A percentile compares a stretch with the other conserved stretches of the same genome.
Evolutionary conservation across 2,329 filamentous ascomycete genomes (phyloP).

Genomic region (Arthrinium phaeospermum): DNA sequence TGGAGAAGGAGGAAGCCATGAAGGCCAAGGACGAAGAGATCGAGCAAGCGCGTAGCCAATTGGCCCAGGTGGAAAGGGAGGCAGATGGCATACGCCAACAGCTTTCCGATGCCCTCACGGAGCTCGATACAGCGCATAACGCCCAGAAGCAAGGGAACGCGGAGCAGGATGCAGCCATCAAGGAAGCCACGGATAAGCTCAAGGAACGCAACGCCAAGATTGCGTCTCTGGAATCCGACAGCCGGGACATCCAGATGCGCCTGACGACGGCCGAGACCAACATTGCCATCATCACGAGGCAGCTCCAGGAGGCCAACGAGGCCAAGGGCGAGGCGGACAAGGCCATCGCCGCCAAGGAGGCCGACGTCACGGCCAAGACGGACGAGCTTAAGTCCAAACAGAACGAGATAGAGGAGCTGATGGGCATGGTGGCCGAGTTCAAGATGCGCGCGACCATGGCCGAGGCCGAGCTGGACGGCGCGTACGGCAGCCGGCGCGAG

Average conservation of each 20-base stretch:
- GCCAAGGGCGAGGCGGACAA: constrained; percentile 37
- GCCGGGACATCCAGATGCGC: constrained; percentile 44
- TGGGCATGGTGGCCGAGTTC: constrained; percentile 60
- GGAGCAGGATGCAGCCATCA: constrained; percentile 42
- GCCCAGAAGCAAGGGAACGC: constrained; percentile 38
- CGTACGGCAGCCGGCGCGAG: constrained; percentile 64
- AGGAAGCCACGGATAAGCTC: constrained; percentile 46
- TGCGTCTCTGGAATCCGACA: constrained; percentile 48
- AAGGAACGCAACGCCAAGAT: constrained; percentile 52
- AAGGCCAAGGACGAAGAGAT: constrained; percentile 63
- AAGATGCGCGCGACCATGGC: constrained; percentile 67
- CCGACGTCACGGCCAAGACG: constrained; percentile 34
- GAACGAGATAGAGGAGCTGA: constrained; percentile 44
- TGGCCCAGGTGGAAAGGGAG: constrained; percentile 40
- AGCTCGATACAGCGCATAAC: constrained; percentile 50
- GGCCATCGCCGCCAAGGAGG: constrained; percentile 36
- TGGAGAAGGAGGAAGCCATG: constrained; percentile 70
- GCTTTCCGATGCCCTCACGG: constrained; percentile 53
- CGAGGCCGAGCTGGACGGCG: constrained; percentile 66
- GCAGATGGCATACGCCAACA: constrained; percentile 51
- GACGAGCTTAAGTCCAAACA: constrained; percentile 50
- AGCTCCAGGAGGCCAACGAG: constrained; percentile 42
- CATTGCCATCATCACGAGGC: constrained; percentile 43
- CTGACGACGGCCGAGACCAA: constrained; percentile 45
- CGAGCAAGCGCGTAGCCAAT: constrained; percentile 44